Evolutionary conservation across 176 grass and related monocot species (phyloP).

Genomic region (Triticum urartu): DNA sequence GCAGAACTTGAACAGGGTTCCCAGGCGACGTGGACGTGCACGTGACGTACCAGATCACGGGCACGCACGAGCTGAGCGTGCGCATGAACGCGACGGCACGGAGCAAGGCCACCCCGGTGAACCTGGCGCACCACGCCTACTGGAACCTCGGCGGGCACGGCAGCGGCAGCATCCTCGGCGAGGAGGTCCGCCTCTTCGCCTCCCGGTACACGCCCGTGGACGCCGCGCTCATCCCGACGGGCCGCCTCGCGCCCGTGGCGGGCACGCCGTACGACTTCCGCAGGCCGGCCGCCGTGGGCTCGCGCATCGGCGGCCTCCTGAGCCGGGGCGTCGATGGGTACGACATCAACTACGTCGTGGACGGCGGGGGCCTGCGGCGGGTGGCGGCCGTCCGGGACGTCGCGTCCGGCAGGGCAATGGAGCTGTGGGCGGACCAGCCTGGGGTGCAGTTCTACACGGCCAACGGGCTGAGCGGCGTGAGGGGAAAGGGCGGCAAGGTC

Average conservation of each 20-base stretch:
- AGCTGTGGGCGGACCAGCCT: conserved; percentile 74
- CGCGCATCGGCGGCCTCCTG: conserved; percentile 37
- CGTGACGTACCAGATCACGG: conserved; percentile 58
- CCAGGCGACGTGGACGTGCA: conserved; percentile 73
- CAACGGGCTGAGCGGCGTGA: conserved; percentile 31
- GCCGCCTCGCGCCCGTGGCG: conserved; percentile 31
- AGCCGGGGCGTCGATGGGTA: conserved; percentile 35
- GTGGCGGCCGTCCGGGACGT: conserved; percentile 54
- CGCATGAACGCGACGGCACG: conserved; percentile 47
- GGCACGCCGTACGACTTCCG: conserved; percentile 81
- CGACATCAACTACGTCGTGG: conserved; percentile 75
- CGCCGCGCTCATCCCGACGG: conserved; percentile 52
- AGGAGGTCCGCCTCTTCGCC: conserved; percentile 53
- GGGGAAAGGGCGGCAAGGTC: conserved; percentile 55
- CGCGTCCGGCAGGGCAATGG: conserved; percentile 46
- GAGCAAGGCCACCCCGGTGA: conserved; percentile 61
- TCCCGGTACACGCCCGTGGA: conserved; percentile 55
- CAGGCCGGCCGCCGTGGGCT: conserved; percentile 36
- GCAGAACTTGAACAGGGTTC: conserved; percentile 41
- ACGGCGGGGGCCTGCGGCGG: not conserved
- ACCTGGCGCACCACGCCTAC: conserved; percentile 75
- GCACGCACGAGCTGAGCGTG: conserved; percentile 40
- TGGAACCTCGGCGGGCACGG: conserved; percentile 68
- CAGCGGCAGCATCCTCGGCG: conserved; percentile 52
- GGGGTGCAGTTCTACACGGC: conserved; percentile 81